Evolutionary conservation across 192 early-diverging fungal species (phyloP), one percentile per base, ranked within the genome.

Genomic region (Coemansia brasiliensis): DNA sequence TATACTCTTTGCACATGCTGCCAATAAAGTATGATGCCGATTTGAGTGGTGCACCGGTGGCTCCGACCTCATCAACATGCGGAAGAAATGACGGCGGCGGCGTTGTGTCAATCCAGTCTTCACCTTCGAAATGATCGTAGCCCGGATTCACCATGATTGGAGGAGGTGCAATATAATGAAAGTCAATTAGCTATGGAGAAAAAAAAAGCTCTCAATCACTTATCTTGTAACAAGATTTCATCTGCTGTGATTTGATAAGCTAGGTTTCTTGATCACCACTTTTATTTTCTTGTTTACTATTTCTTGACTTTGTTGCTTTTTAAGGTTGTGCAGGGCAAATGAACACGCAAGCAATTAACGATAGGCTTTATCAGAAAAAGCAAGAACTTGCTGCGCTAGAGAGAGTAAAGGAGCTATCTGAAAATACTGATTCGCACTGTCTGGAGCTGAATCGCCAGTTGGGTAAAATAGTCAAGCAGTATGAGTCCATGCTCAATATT

Each of bases 11-110:
- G 89, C 96, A 98, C 69, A 85, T 84, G 35, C 82, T 67, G 26
- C 90, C 92, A 66, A 96, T 89, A 69, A 90, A 91, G 72, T 90
- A 96, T n/a, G 94, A 83, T 51, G 93, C 93, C 18, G 94, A 94
- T 70, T 91, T 90, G 32, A 98, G 79, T 12, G 94, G 92, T 16
- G 94, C 94, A 12, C 93, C 93, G 20, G 94, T 92, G 35, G 79
- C 65, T n/a, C 96, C 94, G 32, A 98, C 83, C 68, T 98, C 94
- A 17, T 87, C 83, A 5, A 96, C 93, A 5, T 80, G 60, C 11
- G 89, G 84, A 27, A 90, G 68, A 26, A 84, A 69, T 16, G 78
- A 70, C 22, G 92, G 90, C 39, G 89, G 81, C 22, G 92, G 90
- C 15, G 86, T 89, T 24, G 90, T 83, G 68, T 98, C 95, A 27